Conservation (phyloP, 495 filamentous ascomycete species). For the Tuber borchii region DNA sequence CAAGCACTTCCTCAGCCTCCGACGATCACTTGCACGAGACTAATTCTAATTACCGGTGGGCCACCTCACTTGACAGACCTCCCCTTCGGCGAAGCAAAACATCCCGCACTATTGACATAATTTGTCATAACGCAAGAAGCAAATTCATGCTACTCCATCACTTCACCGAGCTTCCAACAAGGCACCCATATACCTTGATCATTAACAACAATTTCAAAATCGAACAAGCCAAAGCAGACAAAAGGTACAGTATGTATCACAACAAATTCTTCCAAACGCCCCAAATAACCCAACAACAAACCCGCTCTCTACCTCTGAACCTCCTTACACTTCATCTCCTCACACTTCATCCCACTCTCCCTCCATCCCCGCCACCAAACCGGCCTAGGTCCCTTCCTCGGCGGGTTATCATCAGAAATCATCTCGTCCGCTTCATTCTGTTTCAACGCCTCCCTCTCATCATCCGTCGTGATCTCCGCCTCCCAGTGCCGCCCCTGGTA, state of each 20-base stretch:
- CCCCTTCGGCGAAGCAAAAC: not conserved
- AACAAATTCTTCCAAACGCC: not conserved
- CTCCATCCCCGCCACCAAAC: constrained; percentile 29
- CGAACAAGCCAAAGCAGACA: not conserved
- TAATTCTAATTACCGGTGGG: not conserved
- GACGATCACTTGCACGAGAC: not conserved
- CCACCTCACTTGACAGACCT: not conserved
- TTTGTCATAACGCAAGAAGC: not conserved
- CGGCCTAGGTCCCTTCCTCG: not conserved
- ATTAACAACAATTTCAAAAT: not conserved
- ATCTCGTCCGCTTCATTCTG: constrained; percentile 9
- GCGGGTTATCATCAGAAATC: not conserved
- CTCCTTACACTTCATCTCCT: constrained; percentile 22
- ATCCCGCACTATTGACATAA: not conserved
- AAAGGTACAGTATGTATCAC: not conserved
- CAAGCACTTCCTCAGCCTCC: not conserved
- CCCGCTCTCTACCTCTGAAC: not conserved
- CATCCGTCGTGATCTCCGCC: constrained; percentile 21
- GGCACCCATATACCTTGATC: not conserved
- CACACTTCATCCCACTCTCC: constrained; percentile 12
- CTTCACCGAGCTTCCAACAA: not conserved
- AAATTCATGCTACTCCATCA: not conserved
- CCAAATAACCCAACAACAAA: not conserved
- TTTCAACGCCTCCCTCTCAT: constrained; percentile 6
- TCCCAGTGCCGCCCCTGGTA: constrained; percentile 18